Evolutionary conservation across 768 basidiomycete genomes (phyloP), one percentile per base, ranked within the genome.

Genomic region (Pleurotus cornucopiae): DNA sequence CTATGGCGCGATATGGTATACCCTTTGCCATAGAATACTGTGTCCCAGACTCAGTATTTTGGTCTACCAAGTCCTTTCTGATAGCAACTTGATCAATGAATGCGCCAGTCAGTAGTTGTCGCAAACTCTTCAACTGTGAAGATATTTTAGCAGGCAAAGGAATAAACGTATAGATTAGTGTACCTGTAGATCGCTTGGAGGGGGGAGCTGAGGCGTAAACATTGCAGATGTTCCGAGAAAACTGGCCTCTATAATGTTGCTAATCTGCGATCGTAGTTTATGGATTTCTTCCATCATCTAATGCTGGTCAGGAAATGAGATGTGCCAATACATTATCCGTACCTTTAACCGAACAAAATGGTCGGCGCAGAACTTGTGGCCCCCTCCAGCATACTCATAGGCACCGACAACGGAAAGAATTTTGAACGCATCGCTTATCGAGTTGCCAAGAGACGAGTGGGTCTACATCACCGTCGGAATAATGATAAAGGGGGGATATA

Each of bases 281-380:
- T 95, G 97, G 37, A 97, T 96, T 73, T 99, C 97, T 71, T 97
- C 91, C 95, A 99, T 98, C 0, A 94, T 91, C 95, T 98, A 43
- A 16, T 5, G 34, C 51, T 48, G 11, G 41, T 49, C 46, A 9
- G 21, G 2, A n/a, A 20, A 7, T 37, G 18, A 39, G 23, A 11
- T 20, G 4, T 4, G 45, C 26, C 39, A 23, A 5, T 3, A 1
- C 6, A 54, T 18, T 14, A 4, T 21, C 2, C 57, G 37, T 63
- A 94, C 95, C 79, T 98, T 98, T 0, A 80, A 79, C 59, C 94
- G 77, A 18, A 98, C 88, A 62, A 97, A 99, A 69, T 98, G 92
- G 39, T 90, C 84, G 9, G 73, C 70, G 68, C 97, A 99, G 69
- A 98, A 99, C 18, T 78, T 68, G 56, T 81, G 79, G 1, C 85